Evolutionary conservation across 768 basidiomycete species (phyloP), one percentile per base, ranked within the genome.

Genomic region (Pleurotus ostreatus): DNA sequence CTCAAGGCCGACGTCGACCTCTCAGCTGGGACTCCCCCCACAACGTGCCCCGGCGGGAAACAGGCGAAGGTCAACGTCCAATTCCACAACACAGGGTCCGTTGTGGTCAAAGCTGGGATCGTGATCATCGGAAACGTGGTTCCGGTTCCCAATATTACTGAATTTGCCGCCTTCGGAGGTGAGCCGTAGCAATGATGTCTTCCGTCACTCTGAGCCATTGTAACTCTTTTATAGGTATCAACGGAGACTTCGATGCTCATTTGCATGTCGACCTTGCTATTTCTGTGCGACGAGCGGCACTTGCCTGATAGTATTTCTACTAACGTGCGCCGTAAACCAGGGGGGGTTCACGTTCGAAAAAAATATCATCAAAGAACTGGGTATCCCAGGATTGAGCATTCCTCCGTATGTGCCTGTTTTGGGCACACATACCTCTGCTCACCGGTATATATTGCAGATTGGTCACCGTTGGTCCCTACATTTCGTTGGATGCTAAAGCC

Each of bases 381-480:
- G 73, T 2, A 64, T 76, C 13, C 74, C 73, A 0, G 64, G 64
- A 18, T 37, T 57, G 30, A 60, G 60, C 39, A 66, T 75, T 57
- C 70, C 74, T 7, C 69, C 67, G 71, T 71, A 58, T 38, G 66
- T 48, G 20, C 1, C 6, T 15, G 15, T 20, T 34, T 8, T 16
- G 25, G n/a, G 6, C 49, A 23, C 18, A 37, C 26, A 20, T 25
- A 1, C 4, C 37, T 9, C 43, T n/a, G 40, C 38, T 16, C 30
- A 12, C 9, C 3, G 11, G 3, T 4, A n/a, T 37, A 41, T 11
- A 26, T 46, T 57, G 26, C 46, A 73, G 75, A 5, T 67, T 79
- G 57, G 61, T 79, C 12, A 68, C 63, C 16, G 46, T 79, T 38
- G 77, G 75, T 2, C 75, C 77, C 2, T 66, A 67, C 2, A 74